Base-by-base conservation (phyloP, 2,329 filamentous ascomycete genomes). In the Dichotomopilus funicola region DNA sequence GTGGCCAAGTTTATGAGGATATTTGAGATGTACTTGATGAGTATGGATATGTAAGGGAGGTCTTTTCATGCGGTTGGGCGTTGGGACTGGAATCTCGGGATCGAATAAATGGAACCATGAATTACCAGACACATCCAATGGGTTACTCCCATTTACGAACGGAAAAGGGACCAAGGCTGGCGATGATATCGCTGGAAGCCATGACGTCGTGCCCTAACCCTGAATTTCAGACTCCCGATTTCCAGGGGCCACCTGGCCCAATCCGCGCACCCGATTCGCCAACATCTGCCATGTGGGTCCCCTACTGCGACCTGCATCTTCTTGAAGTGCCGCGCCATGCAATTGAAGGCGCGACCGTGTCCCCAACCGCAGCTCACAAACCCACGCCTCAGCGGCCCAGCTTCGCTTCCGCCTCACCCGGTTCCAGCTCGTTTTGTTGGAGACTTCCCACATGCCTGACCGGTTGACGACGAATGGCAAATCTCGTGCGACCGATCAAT, bases 1-100 rank as follows among this genome's bases (percentile, higher is more conserved):
- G 94, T 99, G 56, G 92, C 92, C 56, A 97, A 96, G 75, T 96
- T 97, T 70, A 97, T 99, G 92, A 83, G 92, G 64, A 83, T 97
- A 63, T 82, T 92, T 61, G 94, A 99, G 76, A 92, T 91, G 84
- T 95, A 84, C 67, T 72, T 86, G 55, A 92, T 95, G 88, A 89
- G 86, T 61, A 91, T 94, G 85, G 88, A 91, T 53, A 75, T 83
- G 73, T 83, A 68, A 74, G 41, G 34, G 40, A 12, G 11, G 4
- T 13, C 11, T 7, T 42, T 42, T n/a, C 9, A 40, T 4, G 8
- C 31, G 48, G 9, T 31, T 47, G 48, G 51, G 47, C 42, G 42
- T 41, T 50, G 27, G 4, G 37, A 43, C 37, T 44, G 51, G 51
- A 40, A 47, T 45, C 12, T 40, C 19, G 34, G 47, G 11, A 35